Evolutionary conservation across 345 rosid genomes (phyloP), one percentile per base, ranked within the genome.

Genomic region (Litchi chinensis): DNA sequence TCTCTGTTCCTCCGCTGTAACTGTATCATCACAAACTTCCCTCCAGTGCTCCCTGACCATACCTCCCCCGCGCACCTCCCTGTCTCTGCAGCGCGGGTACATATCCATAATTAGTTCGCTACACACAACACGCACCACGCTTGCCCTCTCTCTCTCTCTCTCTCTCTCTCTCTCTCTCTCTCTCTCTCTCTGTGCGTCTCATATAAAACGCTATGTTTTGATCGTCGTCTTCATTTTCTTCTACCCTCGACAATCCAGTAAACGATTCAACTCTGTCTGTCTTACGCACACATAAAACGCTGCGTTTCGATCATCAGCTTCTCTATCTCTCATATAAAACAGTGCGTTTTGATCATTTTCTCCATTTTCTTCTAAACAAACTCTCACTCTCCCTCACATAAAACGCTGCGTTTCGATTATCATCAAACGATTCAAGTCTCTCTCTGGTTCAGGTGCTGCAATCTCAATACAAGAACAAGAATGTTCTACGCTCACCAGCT

Each of bases 401-500:
- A 21, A 21, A 22, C 26, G 40, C 44, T 41, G 13, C 68, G 22
- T 65, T 32, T 12, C 26, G 0, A 24, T 41, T 8, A 8, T 41
- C 19, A 18, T 32, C 19, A 32, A 32, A 32, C 32, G 13, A 75
- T 41, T 65, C 60, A 75, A 63, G 28, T 52, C 73, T 56, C 63
- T 69, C 57, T 2, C 13, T 15, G 8, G 26, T 68, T 68, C 28
- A 26, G 32, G 22, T 19, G 71, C 6, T 65, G 67, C 68, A 18
- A 26, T 26, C 19, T 48, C 15, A 32, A 22, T 11, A 8, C 12
- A 10, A 43, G 44, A 70, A 54, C 62, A 56, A 85, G 52, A 69
- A 95, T 95, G 99, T 95, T 95, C 84, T 95, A 89, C 88, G 92
- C 99, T 8, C 95, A 93, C 80, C 95, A 95, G 82, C 96, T 95